Conservation (phyloP, 768 basidiomycete genomes). For the Russula olivacea region DNA sequence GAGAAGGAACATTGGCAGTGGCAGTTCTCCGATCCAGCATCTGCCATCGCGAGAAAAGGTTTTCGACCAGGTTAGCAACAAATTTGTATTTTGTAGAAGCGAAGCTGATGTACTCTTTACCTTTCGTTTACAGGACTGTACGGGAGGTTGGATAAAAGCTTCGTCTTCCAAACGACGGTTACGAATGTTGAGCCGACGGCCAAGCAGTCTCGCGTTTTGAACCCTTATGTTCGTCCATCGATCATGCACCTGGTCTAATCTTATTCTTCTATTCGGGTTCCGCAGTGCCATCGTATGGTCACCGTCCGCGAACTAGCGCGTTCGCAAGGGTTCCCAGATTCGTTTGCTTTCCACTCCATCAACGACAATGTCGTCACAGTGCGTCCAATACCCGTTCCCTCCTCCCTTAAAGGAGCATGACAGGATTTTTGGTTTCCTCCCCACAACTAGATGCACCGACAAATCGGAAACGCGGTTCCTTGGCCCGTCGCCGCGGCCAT, state of each 20-base stretch:
- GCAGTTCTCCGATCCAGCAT: conserved; percentile 54
- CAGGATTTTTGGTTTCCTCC: neutral
- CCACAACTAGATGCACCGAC: conserved; percentile 58
- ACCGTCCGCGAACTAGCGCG: conserved; percentile 73
- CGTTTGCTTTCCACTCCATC: conserved; percentile 54
- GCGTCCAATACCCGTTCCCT: conserved; percentile 27
- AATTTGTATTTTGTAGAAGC: neutral
- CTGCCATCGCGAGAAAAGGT: conserved; percentile 47
- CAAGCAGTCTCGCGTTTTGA: conserved; percentile 65
- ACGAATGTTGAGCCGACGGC: conserved; percentile 76
- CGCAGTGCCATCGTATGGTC: conserved; percentile 61
- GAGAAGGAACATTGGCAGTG: conserved; percentile 47
- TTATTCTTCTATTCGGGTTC: neutral
- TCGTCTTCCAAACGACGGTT: conserved; percentile 66
- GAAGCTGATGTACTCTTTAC: neutral
- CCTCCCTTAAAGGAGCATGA: neutral
- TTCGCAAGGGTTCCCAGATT: conserved; percentile 78
- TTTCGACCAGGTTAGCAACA: conserved; percentile 43
- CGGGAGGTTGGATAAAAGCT: conserved; percentile 51
- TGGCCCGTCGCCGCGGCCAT: conserved; percentile 58
- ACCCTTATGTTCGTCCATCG: conserved; percentile 51
- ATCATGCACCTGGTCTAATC: neutral
- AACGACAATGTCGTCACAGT: conserved; percentile 56
- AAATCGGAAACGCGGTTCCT: conserved; percentile 79
- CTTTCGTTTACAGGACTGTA: conserved; percentile 39